Percentiles rank a stretch among this genome's conserved stretches.
These are phyloP conservation scores for Nakaseomyces bracarensis DNA, from an alignment of 1,139 yeast species.

Conservation along the genomic window DNA sequence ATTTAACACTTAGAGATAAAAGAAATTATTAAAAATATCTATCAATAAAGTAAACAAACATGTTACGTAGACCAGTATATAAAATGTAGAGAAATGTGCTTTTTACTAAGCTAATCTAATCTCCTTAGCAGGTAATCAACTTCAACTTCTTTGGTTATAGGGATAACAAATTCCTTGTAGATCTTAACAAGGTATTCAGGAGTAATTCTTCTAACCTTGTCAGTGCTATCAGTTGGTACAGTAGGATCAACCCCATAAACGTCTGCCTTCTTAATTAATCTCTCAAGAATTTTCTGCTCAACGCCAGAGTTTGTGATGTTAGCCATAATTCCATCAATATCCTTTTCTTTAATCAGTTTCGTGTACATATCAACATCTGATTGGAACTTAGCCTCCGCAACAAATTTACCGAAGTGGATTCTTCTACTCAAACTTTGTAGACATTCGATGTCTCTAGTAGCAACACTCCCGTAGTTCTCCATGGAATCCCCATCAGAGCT, in stretches of 20 bases:
- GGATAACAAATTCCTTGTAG: slow-evolving; percentile 83
- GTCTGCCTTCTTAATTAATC: slow-evolving; percentile 71
- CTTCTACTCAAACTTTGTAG: slow-evolving; percentile 87
- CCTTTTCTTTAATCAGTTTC: slow-evolving; percentile 54
- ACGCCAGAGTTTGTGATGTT: slow-evolving; percentile 84
- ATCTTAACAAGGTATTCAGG: slow-evolving; percentile 75
- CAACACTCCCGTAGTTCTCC: slow-evolving; percentile 84
- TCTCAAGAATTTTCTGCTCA: slow-evolving; percentile 70
- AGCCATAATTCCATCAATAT: slow-evolving; percentile 62
- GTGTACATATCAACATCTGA: slow-evolving; percentile 58
- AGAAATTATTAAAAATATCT: no score
- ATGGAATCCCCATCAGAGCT: slow-evolving; percentile 65
- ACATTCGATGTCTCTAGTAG: slow-evolving; percentile 75
- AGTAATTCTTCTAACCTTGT: slow-evolving; percentile 66
- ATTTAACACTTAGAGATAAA: no score
- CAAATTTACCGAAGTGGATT: slow-evolving; percentile 94
- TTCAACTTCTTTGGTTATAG: slow-evolving; percentile 90
- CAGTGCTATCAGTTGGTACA: slow-evolving; percentile 35
- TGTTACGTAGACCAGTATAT: neutral
- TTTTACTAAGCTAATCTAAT: slow-evolving; percentile 38
- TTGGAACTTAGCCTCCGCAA: slow-evolving; percentile 87
- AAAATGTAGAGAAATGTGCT: neutral
- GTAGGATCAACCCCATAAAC: slow-evolving; percentile 87
- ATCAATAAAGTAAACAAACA: no score
- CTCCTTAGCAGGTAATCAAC: slow-evolving; percentile 81